Conservation (phyloP, 2,329 filamentous ascomycete species). For the Thelonectria discophora region DNA sequence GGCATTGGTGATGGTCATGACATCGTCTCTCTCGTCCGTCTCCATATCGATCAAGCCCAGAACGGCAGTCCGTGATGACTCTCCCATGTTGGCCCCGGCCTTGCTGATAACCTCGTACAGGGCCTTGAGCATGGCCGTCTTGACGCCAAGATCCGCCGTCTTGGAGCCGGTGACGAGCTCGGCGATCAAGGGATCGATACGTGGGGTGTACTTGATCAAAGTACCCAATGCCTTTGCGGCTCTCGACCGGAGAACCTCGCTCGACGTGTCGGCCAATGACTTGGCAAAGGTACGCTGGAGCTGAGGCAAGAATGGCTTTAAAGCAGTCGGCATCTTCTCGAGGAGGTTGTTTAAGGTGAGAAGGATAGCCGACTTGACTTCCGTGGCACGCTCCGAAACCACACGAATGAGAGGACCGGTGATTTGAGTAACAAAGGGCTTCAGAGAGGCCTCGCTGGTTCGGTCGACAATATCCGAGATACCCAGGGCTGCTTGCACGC, state of each 20-base stretch:
- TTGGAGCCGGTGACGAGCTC: constrained; percentile 97
- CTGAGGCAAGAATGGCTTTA: constrained; percentile 97
- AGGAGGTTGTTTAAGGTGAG: constrained; percentile 93
- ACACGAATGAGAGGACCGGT: constrained; percentile 97
- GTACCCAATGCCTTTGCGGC: constrained; percentile 95
- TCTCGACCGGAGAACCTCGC: constrained; percentile 84
- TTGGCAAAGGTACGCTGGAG: constrained; percentile 97
- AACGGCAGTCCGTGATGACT: constrained; percentile 85
- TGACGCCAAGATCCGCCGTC: constrained; percentile 84
- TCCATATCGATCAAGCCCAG: constrained; percentile 89
- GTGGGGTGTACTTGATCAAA: constrained; percentile 92
- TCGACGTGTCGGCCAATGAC: constrained; percentile 90
- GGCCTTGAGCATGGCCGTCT: constrained; percentile 95
- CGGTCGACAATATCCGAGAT: constrained; percentile 97
- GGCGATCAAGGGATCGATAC: constrained; percentile 90
- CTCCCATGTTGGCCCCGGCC: constrained; percentile 93
- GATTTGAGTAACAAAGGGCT: constrained; percentile 96
- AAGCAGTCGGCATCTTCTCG: constrained; percentile 93
- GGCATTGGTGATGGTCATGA: constrained; percentile 89
- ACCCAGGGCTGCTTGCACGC: constrained; percentile 88
- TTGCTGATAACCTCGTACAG: constrained; percentile 96
- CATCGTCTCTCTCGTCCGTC: constrained; percentile 74
- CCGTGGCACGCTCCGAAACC: constrained; percentile 93
- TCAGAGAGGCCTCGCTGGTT: constrained; percentile 85
- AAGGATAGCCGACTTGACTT: constrained; percentile 95